These are phyloP conservation scores for Carnegiea gigantea DNA, from an alignment of 179 eudicot species.

Conservation along the genomic window DNA sequence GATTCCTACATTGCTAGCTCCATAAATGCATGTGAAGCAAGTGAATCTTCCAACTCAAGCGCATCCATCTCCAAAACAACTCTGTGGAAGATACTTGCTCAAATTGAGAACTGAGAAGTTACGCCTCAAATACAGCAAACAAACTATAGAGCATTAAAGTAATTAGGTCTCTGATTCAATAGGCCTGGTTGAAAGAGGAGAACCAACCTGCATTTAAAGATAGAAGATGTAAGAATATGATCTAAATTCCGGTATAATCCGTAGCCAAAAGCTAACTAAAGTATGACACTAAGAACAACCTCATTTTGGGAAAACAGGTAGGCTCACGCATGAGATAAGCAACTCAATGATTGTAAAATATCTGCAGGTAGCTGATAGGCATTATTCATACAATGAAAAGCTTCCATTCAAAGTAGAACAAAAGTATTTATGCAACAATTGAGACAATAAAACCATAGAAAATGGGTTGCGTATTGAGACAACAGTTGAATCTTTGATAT, in stretches of 20 bases:
- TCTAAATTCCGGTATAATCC: not conserved
- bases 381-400: no score
- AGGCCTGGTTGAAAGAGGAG: not conserved
- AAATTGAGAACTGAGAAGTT: not conserved
- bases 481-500: no score
- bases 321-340: not conserved
- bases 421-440: no score
- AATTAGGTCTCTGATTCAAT: not conserved
- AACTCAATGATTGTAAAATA: no score
- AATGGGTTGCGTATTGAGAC: no score
- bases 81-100: not conserved
- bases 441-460: no score
- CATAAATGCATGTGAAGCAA: constrained; percentile 46
- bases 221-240: not conserved
- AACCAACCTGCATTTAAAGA: not conserved
- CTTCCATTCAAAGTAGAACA: no score
- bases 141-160: not conserved
- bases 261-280: not conserved
- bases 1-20: constrained; percentile 74
- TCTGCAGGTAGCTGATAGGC: no score
- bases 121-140: not conserved
- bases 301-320: not conserved
- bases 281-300: not conserved
- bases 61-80: constrained; percentile 40
- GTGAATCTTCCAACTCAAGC: constrained; percentile 17